phyloP scores from a whole-genome alignment of 176 grass and related monocot species.

The Oryza brachyantha region DNA sequence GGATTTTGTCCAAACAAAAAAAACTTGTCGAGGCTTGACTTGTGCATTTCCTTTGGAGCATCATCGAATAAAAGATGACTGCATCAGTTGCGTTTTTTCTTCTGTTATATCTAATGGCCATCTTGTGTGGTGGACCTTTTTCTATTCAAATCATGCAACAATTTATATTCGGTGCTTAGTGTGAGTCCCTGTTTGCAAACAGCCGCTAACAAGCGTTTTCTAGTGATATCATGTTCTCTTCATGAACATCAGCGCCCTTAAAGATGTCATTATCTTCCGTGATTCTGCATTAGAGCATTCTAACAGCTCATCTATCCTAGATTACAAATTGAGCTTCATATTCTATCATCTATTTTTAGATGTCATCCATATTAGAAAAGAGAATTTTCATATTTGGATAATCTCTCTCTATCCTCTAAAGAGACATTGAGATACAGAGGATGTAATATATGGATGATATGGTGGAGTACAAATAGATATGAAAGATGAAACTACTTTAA shows the following conservation, averaged over 20 bases:
- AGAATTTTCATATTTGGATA: no score
- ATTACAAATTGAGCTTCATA: no score
- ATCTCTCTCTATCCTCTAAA: no score
- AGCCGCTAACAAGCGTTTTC: neutral
- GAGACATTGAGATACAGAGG: no score
- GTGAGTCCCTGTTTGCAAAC: constrained; percentile 1
- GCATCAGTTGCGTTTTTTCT: constrained; percentile 30
- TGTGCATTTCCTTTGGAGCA: constrained; percentile 46
- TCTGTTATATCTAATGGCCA: constrained; percentile 28
- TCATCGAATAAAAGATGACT: constrained; percentile 61
- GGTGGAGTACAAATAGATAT: no score
- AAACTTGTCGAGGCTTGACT: constrained; percentile 14
- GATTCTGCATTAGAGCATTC: no score
- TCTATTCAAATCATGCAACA: constrained; percentile 31
- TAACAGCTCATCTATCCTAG: no score
- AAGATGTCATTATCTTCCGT: no score
- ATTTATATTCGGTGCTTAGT: constrained; percentile 14
- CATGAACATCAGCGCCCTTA: neutral
- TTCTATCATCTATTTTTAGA: no score
- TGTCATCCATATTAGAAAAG: no score
- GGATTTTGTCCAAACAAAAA: constrained; percentile 45
- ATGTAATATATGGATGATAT: no score
- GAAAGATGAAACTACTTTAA: no score
- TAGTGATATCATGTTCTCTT: neutral
- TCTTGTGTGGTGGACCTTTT: constrained; percentile 40